phyloP scores from a whole-genome alignment of 805 yeast species.

The Candida nemodendra region DNA sequence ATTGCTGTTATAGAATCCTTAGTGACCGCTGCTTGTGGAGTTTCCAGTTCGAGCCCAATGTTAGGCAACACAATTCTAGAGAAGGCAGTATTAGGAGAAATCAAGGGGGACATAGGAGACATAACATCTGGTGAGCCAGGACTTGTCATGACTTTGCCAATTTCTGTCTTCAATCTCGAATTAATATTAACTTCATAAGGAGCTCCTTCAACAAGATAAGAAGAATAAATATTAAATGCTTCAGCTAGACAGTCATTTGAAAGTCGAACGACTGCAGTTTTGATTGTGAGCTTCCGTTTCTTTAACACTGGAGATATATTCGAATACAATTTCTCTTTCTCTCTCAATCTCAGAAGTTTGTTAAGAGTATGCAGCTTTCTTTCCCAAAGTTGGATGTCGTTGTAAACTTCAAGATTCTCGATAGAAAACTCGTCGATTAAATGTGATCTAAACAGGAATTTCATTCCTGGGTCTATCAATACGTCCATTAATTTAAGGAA shows the following conservation, averaged over 20 bases:
- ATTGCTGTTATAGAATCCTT: neutral
- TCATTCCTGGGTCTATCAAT: conserved; percentile 72
- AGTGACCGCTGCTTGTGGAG: neutral
- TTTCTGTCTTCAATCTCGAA: conserved; percentile 23
- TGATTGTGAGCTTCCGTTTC: conserved; percentile 32
- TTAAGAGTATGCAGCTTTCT: conserved; percentile 45
- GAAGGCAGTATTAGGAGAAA: conserved; percentile 1
- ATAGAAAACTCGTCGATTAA: conserved; percentile 62
- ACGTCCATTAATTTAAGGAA: conserved; percentile 38
- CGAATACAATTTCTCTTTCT: conserved; percentile 21
- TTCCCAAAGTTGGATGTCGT: conserved; percentile 53
- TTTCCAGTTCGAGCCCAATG: neutral
- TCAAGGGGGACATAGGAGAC: too few species aligned
- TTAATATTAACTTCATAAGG: conserved; percentile 72
- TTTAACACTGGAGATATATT: conserved; percentile 14
- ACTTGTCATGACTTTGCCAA: conserved; percentile 16
- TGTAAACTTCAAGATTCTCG: conserved; percentile 74
- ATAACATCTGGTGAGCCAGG: conserved; percentile 7
- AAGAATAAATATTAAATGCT: conserved; percentile 63
- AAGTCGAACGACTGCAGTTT: conserved; percentile 39
- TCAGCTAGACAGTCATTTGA: conserved; percentile 57
- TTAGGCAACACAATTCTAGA: neutral
- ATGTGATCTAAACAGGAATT: conserved; percentile 65
- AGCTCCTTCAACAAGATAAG: conserved; percentile 64
- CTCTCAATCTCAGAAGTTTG: conserved; percentile 36